Base-by-base conservation (phyloP, 768 basidiomycete species). In the Collybia mongolica region DNA sequence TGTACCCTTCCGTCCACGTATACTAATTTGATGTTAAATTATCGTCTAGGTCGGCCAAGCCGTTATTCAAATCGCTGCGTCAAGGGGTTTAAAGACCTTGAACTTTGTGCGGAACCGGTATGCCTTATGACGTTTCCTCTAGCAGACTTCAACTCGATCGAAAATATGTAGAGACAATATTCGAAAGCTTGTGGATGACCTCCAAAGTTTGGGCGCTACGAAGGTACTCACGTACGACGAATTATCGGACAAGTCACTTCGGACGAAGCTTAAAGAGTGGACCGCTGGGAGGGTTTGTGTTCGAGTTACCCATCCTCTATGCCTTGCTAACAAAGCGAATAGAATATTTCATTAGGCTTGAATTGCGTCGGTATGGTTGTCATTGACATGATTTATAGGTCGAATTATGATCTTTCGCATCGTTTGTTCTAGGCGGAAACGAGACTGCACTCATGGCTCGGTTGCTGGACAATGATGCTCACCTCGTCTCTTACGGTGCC, bases 401-500 rank as follows among this genome's bases (percentile, higher is more conserved):
- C 39, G 32, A 32, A 12, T 11, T 32, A 12, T 32, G 14, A 32
- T 2, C 2, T 32, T 32, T 32, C 9, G 14, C 6, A 14, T 32
- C 3, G 14, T 32, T 39, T 20, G 47, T 29, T 32, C 20, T 32
- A 68, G 67, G 89, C 23, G 91, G 93, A 0, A 75, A 76, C 44
- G 74, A 83, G 39, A 90, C 90, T 0, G 81, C 80, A 0, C 57
- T 72, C 6, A 90, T 93, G 89, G 74, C 80, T 1, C 76, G 82
- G 44, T 69, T 88, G 6, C 72, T 95, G 0, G 86, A 84, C 20
- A 67, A 73, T 38, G 71, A 86, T 55, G 82, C 86, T 2, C 86
- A 88, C 54, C 75, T 93, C 11, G 84, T 93, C 6, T 90, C 93
- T 0, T 95, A 94, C 48, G 93, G 93, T 23, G 91, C 88, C 5